Percentiles rank a stretch among this genome's conserved stretches.
These are phyloP conservation scores for Tephrocybe sp. DNA, from an alignment of 768 basidiomycete genomes.

Conservation along the genomic window DNA sequence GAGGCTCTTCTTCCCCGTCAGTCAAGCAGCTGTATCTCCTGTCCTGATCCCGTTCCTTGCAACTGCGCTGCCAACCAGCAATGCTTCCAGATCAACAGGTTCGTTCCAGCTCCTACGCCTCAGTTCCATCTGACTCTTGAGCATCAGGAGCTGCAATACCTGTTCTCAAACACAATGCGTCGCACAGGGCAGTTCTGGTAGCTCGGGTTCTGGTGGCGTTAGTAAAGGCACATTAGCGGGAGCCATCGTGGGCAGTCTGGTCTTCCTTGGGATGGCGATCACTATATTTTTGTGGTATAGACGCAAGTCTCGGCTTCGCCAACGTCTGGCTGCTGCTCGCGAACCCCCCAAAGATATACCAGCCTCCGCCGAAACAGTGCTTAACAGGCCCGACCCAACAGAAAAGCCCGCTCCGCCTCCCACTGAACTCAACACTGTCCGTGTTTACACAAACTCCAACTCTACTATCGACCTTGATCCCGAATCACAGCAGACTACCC, in stretches of 20 bases:
- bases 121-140: slow-evolving; percentile 3
- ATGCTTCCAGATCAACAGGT: slow-evolving; percentile 67
- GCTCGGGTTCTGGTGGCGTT: slow-evolving; percentile 37
- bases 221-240: slow-evolving; percentile 76
- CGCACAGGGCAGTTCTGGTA: slow-evolving; percentile 19
- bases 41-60: slow-evolving; percentile 52
- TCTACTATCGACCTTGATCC: slow-evolving; percentile 65
- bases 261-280: slow-evolving; percentile 56
- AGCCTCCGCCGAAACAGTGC: slow-evolving; percentile 73
- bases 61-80: slow-evolving; percentile 53
- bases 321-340: slow-evolving; percentile 26
- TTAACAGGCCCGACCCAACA: slow-evolving; percentile 79
- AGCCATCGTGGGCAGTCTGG: slow-evolving; percentile 63
- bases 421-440: slow-evolving; percentile 40
- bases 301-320: slow-evolving; percentile 48
- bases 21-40: slow-evolving; percentile 42
- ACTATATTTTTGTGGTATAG: slow-evolving; percentile 65
- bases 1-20: slow-evolving; percentile 42
- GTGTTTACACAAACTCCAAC: slow-evolving; percentile 48
- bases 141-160: slow-evolving; percentile 53
- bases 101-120: slow-evolving; percentile 18
- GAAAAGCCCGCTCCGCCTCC: slow-evolving; percentile 50
- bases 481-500: slow-evolving; percentile 37
- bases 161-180: slow-evolving; percentile 60
- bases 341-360: slow-evolving; percentile 62